These are phyloP conservation scores for Fusarium ambrosium DNA, from an alignment of 2,329 filamentous ascomycete genomes.

Conservation along the genomic window DNA sequence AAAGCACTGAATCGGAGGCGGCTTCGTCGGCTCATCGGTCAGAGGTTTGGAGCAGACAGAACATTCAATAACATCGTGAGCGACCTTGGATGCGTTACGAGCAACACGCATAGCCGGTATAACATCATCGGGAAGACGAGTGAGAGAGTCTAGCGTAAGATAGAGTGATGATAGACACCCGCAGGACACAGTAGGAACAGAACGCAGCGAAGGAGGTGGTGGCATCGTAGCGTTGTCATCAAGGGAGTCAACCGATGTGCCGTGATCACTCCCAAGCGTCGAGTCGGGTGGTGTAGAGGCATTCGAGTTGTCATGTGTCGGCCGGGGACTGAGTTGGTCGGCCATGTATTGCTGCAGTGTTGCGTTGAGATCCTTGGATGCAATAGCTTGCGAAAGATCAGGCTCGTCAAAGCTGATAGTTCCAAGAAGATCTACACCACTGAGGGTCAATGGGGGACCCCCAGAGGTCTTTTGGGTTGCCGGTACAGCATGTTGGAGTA, in stretches of 20 bases:
- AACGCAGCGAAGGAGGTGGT: conserved; percentile 28
- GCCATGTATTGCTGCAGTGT: conserved; percentile 46
- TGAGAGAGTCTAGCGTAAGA: conserved; percentile 64
- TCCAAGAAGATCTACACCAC: conserved; percentile 49
- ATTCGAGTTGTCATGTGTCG: conserved; percentile 30
- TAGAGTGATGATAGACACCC: conserved; percentile 65
- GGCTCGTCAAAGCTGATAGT: conserved; percentile 52
- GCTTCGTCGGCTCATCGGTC: conserved; percentile 50
- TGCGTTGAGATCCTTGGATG: conserved; percentile 49
- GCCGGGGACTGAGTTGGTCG: conserved; percentile 35
- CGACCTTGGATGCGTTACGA: conserved; percentile 62
- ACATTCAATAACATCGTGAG: conserved; percentile 67
- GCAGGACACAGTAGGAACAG: conserved; percentile 55
- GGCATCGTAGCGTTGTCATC: conserved; percentile 23
- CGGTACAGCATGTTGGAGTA: conserved; percentile 26
- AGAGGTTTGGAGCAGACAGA: conserved; percentile 60
- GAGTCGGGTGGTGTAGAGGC: conserved; percentile 38
- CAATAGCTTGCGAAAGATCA: conserved; percentile 41
- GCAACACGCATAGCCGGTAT: conserved; percentile 62
- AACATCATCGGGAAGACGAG: conserved; percentile 60
- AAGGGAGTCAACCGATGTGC: conserved; percentile 35
- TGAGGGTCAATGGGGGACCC: conserved; percentile 35
- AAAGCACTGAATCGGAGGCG: conserved; percentile 63
- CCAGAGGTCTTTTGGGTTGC: conserved; percentile 12
- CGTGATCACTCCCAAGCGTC: conserved; percentile 39